phyloP scores from a whole-genome alignment of 768 basidiomycete species.

The Naganishia onofrii region DNA sequence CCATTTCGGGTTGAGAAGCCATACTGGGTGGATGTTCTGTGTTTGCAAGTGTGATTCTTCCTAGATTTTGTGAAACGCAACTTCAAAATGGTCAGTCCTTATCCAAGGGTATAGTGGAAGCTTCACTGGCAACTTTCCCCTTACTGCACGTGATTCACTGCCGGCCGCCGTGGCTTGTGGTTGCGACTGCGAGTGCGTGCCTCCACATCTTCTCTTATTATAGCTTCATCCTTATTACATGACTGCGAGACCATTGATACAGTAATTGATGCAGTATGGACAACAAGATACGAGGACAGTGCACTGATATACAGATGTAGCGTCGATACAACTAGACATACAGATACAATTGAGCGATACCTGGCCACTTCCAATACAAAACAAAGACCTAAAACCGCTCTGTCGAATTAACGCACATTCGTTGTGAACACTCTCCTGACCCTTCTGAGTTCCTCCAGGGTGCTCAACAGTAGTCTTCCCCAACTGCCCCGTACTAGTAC shows the following conservation, averaged over 20 bases:
- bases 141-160: conserved; percentile 7
- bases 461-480: conserved; percentile 12
- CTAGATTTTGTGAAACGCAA: neutral
- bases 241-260: too few species aligned
- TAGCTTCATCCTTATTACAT: too few species aligned
- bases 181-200: neutral
- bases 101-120: conserved; percentile 3
- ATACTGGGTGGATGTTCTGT: neutral
- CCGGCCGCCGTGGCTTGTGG: conserved; percentile 3
- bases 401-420: neutral
- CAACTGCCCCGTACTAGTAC: conserved; percentile 17
- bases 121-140: neutral
- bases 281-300: too few species aligned
- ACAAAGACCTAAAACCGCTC: neutral
- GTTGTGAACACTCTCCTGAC: conserved; percentile 17
- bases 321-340: neutral
- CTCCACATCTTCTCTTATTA: too few species aligned
- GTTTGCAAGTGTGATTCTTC: neutral
- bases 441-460: conserved; percentile 10
- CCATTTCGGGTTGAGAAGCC: conserved; percentile 25
- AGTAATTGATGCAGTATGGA: too few species aligned
- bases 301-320: neutral
- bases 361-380: neutral
- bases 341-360: neutral
- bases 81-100: too few species aligned